phyloP scores from a whole-genome alignment of 495 filamentous ascomycete species.

The Penicillium longicatenatum region DNA sequence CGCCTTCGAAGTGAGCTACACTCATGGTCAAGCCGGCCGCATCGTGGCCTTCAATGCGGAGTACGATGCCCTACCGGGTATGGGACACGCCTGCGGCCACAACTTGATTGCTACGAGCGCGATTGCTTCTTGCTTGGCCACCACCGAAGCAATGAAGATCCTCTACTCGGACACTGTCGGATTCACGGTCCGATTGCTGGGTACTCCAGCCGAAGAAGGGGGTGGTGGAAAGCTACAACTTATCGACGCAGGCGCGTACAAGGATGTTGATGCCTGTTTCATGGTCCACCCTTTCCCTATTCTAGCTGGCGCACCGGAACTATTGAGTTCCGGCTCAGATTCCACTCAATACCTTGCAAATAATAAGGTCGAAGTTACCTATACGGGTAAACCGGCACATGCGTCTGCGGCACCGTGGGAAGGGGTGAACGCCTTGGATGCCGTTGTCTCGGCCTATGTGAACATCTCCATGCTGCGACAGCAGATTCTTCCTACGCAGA shows the following conservation, averaged over 20 bases:
- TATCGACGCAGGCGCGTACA: slow-evolving; percentile 52
- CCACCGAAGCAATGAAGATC: slow-evolving; percentile 33
- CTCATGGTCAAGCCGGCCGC: slow-evolving; percentile 33
- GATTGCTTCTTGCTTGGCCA: slow-evolving; percentile 44
- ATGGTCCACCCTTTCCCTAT: slow-evolving; percentile 56
- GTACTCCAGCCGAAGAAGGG: slow-evolving; percentile 46
- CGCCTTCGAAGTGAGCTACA: slow-evolving; percentile 55
- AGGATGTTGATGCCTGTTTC: slow-evolving; percentile 47
- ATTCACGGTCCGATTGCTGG: slow-evolving; percentile 40
- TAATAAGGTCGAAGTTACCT: slow-evolving; percentile 47
- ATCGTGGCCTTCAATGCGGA: slow-evolving; percentile 53
- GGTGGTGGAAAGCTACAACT: slow-evolving; percentile 51
- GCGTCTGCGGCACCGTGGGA: slow-evolving; percentile 63
- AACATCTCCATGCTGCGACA: slow-evolving; percentile 61
- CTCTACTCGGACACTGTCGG: slow-evolving; percentile 9
- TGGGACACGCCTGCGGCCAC: slow-evolving; percentile 52
- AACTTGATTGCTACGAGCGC: slow-evolving; percentile 49
- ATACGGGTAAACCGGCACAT: slow-evolving; percentile 53
- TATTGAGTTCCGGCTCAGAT: slow-evolving; percentile 30
- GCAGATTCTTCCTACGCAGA: slow-evolving; percentile 52
- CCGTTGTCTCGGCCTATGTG: slow-evolving; percentile 61
- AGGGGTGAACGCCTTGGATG: slow-evolving; percentile 67
- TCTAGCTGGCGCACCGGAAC: slow-evolving; percentile 23
- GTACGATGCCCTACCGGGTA: slow-evolving; percentile 52
- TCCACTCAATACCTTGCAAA: slow-evolving; percentile 53